These are phyloP conservation scores for Kodamaea ohmeri DNA, from an alignment of 1,139 yeast genomes.

Conservation along the genomic window DNA sequence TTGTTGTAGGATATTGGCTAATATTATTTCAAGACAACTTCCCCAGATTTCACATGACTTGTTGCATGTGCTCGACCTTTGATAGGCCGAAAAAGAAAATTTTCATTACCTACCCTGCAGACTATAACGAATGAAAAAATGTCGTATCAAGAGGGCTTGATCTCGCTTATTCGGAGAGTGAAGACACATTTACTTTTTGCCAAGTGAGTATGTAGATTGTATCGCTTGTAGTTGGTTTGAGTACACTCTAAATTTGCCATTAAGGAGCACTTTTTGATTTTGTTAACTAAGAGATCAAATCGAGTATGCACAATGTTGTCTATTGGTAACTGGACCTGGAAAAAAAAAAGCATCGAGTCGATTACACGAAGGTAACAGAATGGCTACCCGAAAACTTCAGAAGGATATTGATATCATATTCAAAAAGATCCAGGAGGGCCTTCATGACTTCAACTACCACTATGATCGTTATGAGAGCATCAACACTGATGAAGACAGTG, in stretches of 20 bases:
- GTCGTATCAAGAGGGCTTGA: conserved; percentile 1
- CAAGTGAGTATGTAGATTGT: too few relatives aligned
- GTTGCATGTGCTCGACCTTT: conserved; percentile 1
- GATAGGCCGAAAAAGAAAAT: background rate
- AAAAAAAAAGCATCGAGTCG: conserved; percentile 6
- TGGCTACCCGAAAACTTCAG: conserved; percentile 47
- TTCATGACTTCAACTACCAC: conserved; percentile 39
- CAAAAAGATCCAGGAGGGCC: conserved; percentile 29
- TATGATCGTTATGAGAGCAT: conserved; percentile 41
- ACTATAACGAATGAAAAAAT: background rate
- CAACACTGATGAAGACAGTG: conserved; percentile 31
- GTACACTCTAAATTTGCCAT: too few relatives aligned
- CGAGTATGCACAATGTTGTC: too few relatives aligned
- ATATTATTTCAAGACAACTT: background rate
- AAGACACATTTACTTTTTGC: too few relatives aligned
- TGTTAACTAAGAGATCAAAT: too few relatives aligned
- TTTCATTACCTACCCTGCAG: conserved; percentile 1
- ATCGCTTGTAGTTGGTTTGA: too few relatives aligned
- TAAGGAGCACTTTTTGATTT: too few relatives aligned
- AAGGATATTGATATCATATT: conserved; percentile 36
- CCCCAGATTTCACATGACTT: conserved; percentile 7
- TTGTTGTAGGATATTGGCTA: background rate
- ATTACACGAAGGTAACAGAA: conserved; percentile 12
- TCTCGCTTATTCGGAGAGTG: too few relatives aligned
- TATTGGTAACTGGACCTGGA: background rate